Conservation (phyloP, 805 yeast genomes). For the Clavispora asparagi region DNA sequence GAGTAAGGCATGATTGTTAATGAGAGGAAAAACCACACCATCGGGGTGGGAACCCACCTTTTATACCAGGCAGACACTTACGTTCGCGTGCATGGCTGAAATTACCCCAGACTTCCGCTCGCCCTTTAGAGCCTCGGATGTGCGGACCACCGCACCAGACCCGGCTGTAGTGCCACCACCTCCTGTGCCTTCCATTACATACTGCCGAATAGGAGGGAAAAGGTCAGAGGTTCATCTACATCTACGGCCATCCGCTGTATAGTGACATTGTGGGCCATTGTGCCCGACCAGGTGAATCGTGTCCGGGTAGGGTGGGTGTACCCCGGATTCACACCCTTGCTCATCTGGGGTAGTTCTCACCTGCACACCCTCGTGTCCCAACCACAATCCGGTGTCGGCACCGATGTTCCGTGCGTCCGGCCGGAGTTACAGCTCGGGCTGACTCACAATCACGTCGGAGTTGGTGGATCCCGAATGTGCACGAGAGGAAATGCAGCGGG, state of each 20-base stretch:
- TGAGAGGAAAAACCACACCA: neutral
- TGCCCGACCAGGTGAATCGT: too few species aligned
- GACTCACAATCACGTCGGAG: neutral
- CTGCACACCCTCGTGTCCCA: neutral
- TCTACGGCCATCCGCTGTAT: too few species aligned
- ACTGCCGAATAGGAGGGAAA: too few species aligned
- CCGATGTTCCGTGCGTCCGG: slow-evolving; percentile 4
- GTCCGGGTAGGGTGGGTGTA: neutral
- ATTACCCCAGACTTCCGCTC: slow-evolving; percentile 10
- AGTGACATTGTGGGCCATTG: too few species aligned
- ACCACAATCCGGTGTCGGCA: slow-evolving; percentile 3
- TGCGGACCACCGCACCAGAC: slow-evolving; percentile 3
- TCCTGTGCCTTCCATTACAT: too few species aligned
- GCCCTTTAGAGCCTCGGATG: slow-evolving; percentile 9
- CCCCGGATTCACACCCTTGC: neutral
- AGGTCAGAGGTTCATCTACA: too few species aligned
- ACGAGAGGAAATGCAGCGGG: too few species aligned
- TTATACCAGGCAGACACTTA: neutral
- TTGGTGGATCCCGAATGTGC: neutral
- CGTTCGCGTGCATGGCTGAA: slow-evolving; percentile 2
- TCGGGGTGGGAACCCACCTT: neutral
- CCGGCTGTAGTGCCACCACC: too few species aligned
- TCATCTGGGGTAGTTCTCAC: neutral
- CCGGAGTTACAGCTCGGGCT: slow-evolving; percentile 2
- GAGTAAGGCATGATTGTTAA: slow-evolving; percentile 44